Base-by-base conservation (phyloP, 169 alveolate genomes). In the Cryptosporidium baileyi region DNA sequence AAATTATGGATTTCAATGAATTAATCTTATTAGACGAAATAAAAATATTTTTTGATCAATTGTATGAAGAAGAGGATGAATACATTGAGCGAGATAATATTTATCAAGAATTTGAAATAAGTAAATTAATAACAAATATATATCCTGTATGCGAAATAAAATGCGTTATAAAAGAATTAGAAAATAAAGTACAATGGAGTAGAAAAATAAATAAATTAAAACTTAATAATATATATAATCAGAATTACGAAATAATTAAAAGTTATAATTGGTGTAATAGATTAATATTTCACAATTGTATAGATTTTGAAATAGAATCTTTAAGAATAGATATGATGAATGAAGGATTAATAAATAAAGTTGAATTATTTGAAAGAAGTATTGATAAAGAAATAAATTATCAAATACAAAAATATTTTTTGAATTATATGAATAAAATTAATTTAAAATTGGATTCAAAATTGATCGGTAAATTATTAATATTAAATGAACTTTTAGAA, bases 111-210 rank as follows among this genome's bases (percentile, higher is more conserved):
- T 26, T 57, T 4, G 63, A 57, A 24, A n/a, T 38, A 2, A 61
- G 24, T 34, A 30, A 61, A n/a, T 61, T 40, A 9, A 5, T 61
- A 19, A 9, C 79, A 61, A 74, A 45, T 45, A 43, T 51, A 2
- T 74, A 74, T 74, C 85, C 85, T 36, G 24, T 54, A 22, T 74
- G 85, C 28, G 85, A 74, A 54, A 17, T 74, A 2, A 51, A 41
- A 17, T 74, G 67, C 13, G 45, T 57, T 36, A 11, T 74, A 2
- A 51, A 40, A 30, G 85, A 74, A 1, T 28, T 74, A 15, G 57
- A 74, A 54, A 74, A 74, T 47, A 51, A 30, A 54, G 38, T 57
- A 38, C 85, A 74, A 22, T 74, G 85, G 85, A 57, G 49, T 3
- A 28, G 19, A n/a, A 24, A 47, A 22, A 74, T 74, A 22, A 51